phyloP scores from a whole-genome alignment of 164 flowering plant genomes.

The Buxus sempervirens region DNA sequence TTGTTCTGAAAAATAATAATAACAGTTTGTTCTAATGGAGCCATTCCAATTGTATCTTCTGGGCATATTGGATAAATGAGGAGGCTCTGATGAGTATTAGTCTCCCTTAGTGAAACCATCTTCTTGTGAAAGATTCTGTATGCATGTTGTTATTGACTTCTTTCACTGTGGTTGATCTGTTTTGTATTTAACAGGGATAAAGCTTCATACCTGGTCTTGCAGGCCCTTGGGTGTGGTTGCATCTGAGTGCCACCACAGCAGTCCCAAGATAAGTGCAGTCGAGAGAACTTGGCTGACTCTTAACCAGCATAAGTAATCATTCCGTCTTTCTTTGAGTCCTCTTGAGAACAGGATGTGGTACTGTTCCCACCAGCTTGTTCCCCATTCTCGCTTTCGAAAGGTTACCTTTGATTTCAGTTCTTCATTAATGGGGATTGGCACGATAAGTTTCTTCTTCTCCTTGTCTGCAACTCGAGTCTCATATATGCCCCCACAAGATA shows the following conservation, averaged over 20 bases:
- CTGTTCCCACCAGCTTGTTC: conserved; percentile 85
- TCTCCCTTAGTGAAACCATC: neutral
- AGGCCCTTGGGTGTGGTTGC: conserved; percentile 42
- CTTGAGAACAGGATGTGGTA: conserved; percentile 59
- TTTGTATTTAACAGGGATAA: too few relatives aligned
- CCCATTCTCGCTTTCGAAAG: conserved; percentile 76
- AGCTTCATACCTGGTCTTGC: conserved; percentile 94
- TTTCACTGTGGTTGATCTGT: too few relatives aligned
- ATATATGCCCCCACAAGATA: conserved; percentile 91
- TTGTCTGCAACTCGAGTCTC: conserved; percentile 71
- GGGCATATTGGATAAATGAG: too few relatives aligned
- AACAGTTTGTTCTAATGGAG: too few relatives aligned
- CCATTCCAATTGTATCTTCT: too few relatives aligned
- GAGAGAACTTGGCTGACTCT: conserved; percentile 72
- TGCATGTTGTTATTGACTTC: too few relatives aligned
- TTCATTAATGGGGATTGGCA: conserved; percentile 62
- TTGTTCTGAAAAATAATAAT: too few relatives aligned
- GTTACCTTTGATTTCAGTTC: conserved; percentile 53
- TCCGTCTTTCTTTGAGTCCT: conserved; percentile 78
- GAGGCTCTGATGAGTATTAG: too few relatives aligned
- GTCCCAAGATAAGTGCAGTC: conserved; percentile 64
- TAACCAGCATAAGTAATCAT: conserved; percentile 75
- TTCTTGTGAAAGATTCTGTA: too few relatives aligned
- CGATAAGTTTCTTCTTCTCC: conserved; percentile 69
- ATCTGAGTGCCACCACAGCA: conserved; percentile 96